Evolutionary conservation across 305 asterid species (phyloP), one percentile per base, ranked within the genome.

Genomic region (Lippia alba): DNA sequence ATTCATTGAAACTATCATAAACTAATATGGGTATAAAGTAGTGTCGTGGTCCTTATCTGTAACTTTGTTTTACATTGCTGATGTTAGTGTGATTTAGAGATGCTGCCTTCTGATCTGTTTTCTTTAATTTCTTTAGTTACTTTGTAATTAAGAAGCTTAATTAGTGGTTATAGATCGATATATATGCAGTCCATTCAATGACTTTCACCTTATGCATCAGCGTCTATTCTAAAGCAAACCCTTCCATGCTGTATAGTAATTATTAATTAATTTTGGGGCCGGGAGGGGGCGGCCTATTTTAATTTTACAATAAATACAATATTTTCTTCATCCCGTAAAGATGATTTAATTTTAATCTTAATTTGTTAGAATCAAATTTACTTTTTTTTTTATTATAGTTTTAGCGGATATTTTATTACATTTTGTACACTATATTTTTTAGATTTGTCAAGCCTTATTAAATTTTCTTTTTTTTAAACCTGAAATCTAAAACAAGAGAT

Each of bases 131-230:
- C n/a, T 12, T 39, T 12, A 24, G 3, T 40, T 45, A n/a, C 65
- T 72, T 72, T 64, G 57, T 24, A 24, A 24, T 24, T 24, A 24
- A 56, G 64, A 55, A 63, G 66, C 49, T 5, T 19, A 16, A 17
- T 18, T 24, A 20, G 12, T 46, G 32, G 48, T 58, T 40, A 3
- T n/a, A 0, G 4, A 18, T 24, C 30, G 30, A 24, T 24, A 24
- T 24, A 24, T 3, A 24, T 24, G 30, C 30, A 24, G 30, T 24
- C 30, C 3, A 24, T 24, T 3, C 30, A 24, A 24, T 24, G 30
- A 24, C 30, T 24, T 24, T 24, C 30, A 24, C 2, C 30, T 16
- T 74, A 48, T 48, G 80, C 76, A 57, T 78, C 85, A 80, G 75
- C 80, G 12, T 53, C 70, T 24, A 69, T 48, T 61, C 63, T 32